phyloP scores from a whole-genome alignment of 202 grass and related monocot genomes.

The Tripidium arundinaceum region DNA sequence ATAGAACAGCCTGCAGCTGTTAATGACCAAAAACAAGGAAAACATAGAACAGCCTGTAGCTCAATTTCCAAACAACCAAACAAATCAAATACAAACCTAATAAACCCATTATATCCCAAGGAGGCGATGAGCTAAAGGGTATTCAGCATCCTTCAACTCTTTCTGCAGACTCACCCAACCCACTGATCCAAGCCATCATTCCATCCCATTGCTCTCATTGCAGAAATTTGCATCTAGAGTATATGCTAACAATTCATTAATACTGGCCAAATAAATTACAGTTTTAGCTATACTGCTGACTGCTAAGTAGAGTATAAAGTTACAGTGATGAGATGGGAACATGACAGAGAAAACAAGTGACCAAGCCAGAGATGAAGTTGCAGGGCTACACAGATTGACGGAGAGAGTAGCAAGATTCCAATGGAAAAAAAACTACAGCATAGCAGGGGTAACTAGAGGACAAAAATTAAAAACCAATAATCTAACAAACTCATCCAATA shows the following conservation, averaged over 20 bases:
- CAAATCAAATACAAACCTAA: too few relatives aligned
- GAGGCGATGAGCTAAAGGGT: conserved; percentile 4
- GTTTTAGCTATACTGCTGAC: not conserved
- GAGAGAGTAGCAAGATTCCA: too few relatives aligned
- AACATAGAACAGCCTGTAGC: too few relatives aligned
- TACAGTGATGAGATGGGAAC: not conserved
- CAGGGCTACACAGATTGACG: not conserved
- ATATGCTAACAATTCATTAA: not conserved
- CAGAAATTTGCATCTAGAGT: not conserved
- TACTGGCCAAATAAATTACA: not conserved
- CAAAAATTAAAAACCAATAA: too few relatives aligned
- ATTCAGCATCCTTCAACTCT: conserved; percentile 22
- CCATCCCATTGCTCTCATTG: not conserved
- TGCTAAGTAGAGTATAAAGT: not conserved
- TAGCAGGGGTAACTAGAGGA: too few relatives aligned
- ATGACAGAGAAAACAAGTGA: not conserved
- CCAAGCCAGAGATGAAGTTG: not conserved
- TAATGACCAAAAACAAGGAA: too few relatives aligned
- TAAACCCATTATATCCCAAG: not conserved
- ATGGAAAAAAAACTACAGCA: too few relatives aligned
- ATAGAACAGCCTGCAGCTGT: too few relatives aligned
- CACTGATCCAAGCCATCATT: conserved; percentile 42
- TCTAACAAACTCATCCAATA: too few relatives aligned
- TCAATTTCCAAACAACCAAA: too few relatives aligned
- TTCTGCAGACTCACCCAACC: conserved; percentile 33